Base-by-base conservation (phyloP, 331 rosid species). In the Acacia pycnantha region DNA sequence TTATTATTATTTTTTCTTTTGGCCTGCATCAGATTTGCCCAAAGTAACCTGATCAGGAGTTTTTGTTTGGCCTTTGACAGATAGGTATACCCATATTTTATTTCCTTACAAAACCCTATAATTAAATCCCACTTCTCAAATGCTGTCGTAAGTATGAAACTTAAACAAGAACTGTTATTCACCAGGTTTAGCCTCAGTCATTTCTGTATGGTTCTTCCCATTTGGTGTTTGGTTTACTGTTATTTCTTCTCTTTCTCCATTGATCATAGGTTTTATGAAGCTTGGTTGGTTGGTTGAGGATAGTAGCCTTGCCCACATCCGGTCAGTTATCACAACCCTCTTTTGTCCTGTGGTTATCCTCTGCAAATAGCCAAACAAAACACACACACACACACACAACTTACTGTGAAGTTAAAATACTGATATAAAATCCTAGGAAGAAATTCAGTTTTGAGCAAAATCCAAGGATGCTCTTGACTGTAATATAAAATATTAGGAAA, bases 221-320 rank as follows among this genome's bases (percentile, higher is more conserved):
- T 75, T 73, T 50, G 11, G 47, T 74, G 24, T 35, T 27, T 68
- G 84, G 44, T 65, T 65, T 33, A 31, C 26, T 37, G 53, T 65
- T 31, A 0, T 31, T 48, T 77, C 10, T 50, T 75, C 73, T 11
- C 35, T 64, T 27, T 74, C 75, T 35, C 31, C 69, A 3, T 26
- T 5, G 19, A 70, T 69, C 66, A 77, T 77, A 2, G 48, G 84
- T 29, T 31, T 65, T 33, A 18, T 15, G 80, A 88, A 88, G 83
- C 92, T 88, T 31, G 92, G 91, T 70, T 90, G 92, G 73, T 88
- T 80, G 31, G 92, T 90, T n/a, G 91, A 90, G 44, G 85, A 85
- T 41, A 88, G 46, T 18, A 90, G 44, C 79, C 92, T 82, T n/a
- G 88, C 92, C 92, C 92, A 90, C 92, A 87, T 90, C 73, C 88